A percentile compares a stretch with the other conserved stretches of the same genome.
These are phyloP conservation scores for Botrytis fragariae DNA, from an alignment of 2,329 filamentous ascomycete genomes.

Conservation along the genomic window DNA sequence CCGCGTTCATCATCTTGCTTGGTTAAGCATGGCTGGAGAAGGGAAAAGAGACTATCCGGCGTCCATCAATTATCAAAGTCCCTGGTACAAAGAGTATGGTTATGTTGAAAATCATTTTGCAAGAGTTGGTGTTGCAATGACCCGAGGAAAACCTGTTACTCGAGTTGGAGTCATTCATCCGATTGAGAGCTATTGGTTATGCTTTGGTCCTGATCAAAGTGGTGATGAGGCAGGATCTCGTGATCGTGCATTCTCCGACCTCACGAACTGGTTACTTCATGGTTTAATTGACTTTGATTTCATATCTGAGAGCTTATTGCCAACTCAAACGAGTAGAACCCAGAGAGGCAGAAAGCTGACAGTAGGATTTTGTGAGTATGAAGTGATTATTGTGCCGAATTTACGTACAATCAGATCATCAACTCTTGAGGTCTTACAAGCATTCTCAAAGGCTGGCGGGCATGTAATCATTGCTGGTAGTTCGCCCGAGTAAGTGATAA, in stretches of 20 bases:
- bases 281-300: slow-evolving; percentile 40
- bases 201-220: slow-evolving; percentile 36
- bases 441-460: slow-evolving; percentile 31
- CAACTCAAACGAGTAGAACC: slow-evolving; percentile 25
- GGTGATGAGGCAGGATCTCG: slow-evolving; percentile 32
- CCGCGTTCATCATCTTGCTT: slow-evolving; percentile 38
- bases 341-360: slow-evolving; percentile 22
- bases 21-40: slow-evolving; percentile 40
- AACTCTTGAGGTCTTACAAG: slow-evolving; percentile 32
- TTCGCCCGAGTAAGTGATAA: slow-evolving; percentile 30
- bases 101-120: slow-evolving; percentile 39
- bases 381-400: slow-evolving; percentile 37
- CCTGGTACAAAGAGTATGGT: slow-evolving; percentile 39
- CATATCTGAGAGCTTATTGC: slow-evolving; percentile 37
- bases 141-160: slow-evolving; percentile 36
- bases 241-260: slow-evolving; percentile 34
- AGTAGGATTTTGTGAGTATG: slow-evolving; percentile 38
- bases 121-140: slow-evolving; percentile 37
- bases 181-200: slow-evolving; percentile 40
- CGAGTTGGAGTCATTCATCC: slow-evolving; percentile 39
- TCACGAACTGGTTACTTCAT: slow-evolving; percentile 36
- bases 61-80: slow-evolving; percentile 38
- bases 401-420: slow-evolving; percentile 38
- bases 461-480: slow-evolving; percentile 34
- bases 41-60: slow-evolving; percentile 39